Evolutionary conservation across 306 rosid species (phyloP).

Genomic region (Leucaena leucocephala): DNA sequence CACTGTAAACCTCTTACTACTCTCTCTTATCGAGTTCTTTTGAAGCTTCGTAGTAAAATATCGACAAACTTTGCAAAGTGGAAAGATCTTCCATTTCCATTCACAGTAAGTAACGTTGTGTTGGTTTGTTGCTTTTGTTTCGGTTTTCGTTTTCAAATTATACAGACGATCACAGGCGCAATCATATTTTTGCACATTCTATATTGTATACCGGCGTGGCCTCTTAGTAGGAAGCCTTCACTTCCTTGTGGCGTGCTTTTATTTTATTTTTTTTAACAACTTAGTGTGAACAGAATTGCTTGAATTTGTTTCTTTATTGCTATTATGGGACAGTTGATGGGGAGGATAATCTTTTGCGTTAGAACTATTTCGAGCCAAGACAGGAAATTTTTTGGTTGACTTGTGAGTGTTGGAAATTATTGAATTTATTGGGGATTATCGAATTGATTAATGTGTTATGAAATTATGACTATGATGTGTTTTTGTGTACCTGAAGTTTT

Average conservation of each 20-base stretch:
- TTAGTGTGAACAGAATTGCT: not conserved
- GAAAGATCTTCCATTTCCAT: slow-evolving; percentile 5
- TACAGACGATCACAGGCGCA: not conserved
- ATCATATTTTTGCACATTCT: not conserved
- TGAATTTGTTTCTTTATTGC: not conserved
- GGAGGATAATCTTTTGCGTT: not conserved
- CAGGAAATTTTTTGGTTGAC: not conserved
- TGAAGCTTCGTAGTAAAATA: not conserved
- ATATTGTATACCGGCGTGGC: not conserved
- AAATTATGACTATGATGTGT: no score
- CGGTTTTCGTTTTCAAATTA: not conserved
- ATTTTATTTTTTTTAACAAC: not conserved
- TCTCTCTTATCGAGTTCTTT: not conserved
- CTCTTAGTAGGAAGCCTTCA: not conserved
- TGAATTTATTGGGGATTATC: not conserved
- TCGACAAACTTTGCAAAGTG: not conserved
- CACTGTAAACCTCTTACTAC: not conserved
- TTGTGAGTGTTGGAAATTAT: not conserved
- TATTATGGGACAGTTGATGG: not conserved
- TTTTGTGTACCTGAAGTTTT: not conserved
- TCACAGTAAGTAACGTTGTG: slow-evolving; percentile 1
- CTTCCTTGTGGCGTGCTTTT: not conserved
- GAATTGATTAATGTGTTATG: not conserved
- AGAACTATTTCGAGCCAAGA: not conserved
- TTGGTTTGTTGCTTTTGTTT: not conserved